Evolutionary conservation across 306 rosid species (phyloP), one percentile per base, ranked within the genome.

Genomic region (Ammopiptanthus mongolicus): DNA sequence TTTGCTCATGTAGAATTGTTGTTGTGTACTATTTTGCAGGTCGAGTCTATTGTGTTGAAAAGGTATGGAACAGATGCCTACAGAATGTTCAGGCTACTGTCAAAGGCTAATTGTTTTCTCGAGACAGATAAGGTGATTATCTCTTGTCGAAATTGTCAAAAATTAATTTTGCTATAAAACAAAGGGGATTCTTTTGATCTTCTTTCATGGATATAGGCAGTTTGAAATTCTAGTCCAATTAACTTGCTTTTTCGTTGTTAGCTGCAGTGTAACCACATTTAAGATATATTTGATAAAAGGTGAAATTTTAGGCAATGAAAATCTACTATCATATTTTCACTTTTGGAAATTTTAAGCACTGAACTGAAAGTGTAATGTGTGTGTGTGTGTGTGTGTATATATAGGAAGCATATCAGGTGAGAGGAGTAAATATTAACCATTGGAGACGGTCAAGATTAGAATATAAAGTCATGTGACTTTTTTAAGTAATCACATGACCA

Each of bases 31-130:
- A n/a, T 36, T 5, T 70, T 85, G 71, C 82, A 95, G 99, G 97
- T 90, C 55, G 99, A 92, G 78, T 88, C 96, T 6, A 84, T 88
- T 84, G 96, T 95, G 63, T 69, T 87, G 81, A 90, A 90, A 79
- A 85, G 97, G 78, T 87, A 81, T 22, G 99, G 97, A 80, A 81
- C 63, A 68, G 93, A 95, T 74, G 96, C 96, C 60, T 86, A 88
- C 81, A 86, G 91, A 85, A 86, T 92, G 79, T 95, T 95, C 84
- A 89, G 97, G 87, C 76, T 87, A 67, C 88, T 95, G 71, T 85
- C 91, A 14, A 88, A 79, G 83, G 80, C 63, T 29, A 79, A 75
- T 73, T 77, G 82, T 71, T 79, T 87, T 39, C 75, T 85, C 31
- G 88, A 95, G 89, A 92, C 96, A 0, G 90, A 90, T 65, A 86